A percentile compares a stretch with the other conserved stretches of the same genome.
Conservation (phyloP, 2,329 filamentous ascomycete species). For the Fusarium sp. region DNA sequence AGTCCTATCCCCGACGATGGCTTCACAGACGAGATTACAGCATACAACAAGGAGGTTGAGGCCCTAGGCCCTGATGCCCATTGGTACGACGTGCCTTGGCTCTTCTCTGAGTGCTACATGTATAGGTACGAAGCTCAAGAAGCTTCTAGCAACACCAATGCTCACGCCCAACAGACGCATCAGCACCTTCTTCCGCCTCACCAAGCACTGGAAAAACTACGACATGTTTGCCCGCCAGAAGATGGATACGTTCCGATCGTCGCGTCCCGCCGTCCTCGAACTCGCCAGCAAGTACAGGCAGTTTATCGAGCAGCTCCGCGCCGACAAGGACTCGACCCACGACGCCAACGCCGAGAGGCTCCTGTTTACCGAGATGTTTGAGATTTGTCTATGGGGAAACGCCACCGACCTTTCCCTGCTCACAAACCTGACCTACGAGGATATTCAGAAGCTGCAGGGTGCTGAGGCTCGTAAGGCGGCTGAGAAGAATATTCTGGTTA, state of each 20-base stretch:
- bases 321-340: slow-evolving; percentile 61
- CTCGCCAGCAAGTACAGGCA: slow-evolving; percentile 83
- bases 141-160: not conserved
- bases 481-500: slow-evolving; percentile 92
- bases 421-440: slow-evolving; percentile 90
- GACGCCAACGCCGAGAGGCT: slow-evolving; percentile 78
- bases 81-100: slow-evolving; percentile 90
- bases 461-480: slow-evolving; percentile 85
- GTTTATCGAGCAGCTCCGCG: slow-evolving; percentile 74
- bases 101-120: slow-evolving; percentile 94
- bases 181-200: slow-evolving; percentile 80
- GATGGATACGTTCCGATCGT: slow-evolving; percentile 91
- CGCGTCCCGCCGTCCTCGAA: slow-evolving; percentile 85
- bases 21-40: slow-evolving; percentile 79
- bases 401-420: slow-evolving; percentile 93
- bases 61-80: slow-evolving; percentile 73
- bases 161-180: slow-evolving; percentile 69
- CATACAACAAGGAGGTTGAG: slow-evolving; percentile 88
- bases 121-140: slow-evolving; percentile 69
- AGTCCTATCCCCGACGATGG: slow-evolving; percentile 84
- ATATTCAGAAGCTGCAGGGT: slow-evolving; percentile 96
- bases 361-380: slow-evolving; percentile 91
- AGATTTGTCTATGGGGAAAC: slow-evolving; percentile 98
- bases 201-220: slow-evolving; percentile 87
- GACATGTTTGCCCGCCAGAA: slow-evolving; percentile 93